These are phyloP conservation scores for Cairneyella variabilis DNA, from an alignment of 495 filamentous ascomycete species.

Conservation along the genomic window DNA sequence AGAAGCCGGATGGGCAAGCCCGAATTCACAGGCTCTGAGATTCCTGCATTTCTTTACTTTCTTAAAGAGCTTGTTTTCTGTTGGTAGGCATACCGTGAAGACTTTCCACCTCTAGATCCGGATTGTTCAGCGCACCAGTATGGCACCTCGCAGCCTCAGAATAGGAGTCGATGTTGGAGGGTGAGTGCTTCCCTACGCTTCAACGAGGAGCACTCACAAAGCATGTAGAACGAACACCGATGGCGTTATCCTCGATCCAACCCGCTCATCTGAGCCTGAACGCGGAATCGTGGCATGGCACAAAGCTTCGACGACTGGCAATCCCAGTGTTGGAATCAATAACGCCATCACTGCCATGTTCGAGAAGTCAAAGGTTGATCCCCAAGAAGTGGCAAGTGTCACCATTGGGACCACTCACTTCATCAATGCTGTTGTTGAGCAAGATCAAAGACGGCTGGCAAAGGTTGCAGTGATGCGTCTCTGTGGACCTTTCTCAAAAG, in stretches of 20 bases:
- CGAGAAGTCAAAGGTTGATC: slow-evolving; percentile 31
- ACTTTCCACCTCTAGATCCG: too few species aligned
- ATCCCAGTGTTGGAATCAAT: slow-evolving; percentile 51
- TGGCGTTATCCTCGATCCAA: slow-evolving; percentile 51
- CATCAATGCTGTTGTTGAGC: slow-evolving; percentile 46
- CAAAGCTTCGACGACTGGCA: slow-evolving; percentile 53
- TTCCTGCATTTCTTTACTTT: too few species aligned
- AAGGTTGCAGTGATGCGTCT: slow-evolving; percentile 45
- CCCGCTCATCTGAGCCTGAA: slow-evolving; percentile 27
- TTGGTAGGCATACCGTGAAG: too few species aligned
- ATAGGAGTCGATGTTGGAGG: slow-evolving; percentile 19
- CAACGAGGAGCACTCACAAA: slow-evolving; percentile 13
- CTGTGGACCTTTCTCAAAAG: slow-evolving; percentile 35
- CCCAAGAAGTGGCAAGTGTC: slow-evolving; percentile 45
- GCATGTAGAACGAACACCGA: slow-evolving; percentile 58
- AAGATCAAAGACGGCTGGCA: slow-evolving; percentile 35
- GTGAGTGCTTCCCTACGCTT: background rate
- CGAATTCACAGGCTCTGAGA: too few species aligned
- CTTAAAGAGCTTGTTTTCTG: too few species aligned
- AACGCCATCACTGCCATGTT: slow-evolving; percentile 44
- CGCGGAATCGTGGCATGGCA: slow-evolving; percentile 48
- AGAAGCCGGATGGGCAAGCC: too few species aligned
- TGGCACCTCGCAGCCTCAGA: slow-evolving; percentile 10
- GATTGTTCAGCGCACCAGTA: too few species aligned
- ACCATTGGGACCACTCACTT: slow-evolving; percentile 39